phyloP scores from a whole-genome alignment of 1,284 basidiomycete species.

The Ganoderma sinense region DNA sequence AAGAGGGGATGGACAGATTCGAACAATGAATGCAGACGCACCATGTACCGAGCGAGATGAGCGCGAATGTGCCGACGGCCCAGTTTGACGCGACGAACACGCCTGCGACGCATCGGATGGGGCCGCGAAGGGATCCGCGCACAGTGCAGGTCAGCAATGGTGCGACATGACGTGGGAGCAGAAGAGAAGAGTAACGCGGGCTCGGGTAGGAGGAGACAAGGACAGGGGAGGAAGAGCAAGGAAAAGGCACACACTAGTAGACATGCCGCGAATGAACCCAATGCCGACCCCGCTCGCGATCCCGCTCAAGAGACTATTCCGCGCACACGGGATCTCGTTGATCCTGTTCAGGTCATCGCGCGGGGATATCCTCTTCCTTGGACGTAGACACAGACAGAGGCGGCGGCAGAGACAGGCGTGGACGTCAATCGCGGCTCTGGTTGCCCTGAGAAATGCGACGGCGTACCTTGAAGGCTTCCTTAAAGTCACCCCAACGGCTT shows the following conservation, averaged over 20 bases:
- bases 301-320: conserved; percentile 58
- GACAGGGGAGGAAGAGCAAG: not conserved
- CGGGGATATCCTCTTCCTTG: conserved; percentile 56
- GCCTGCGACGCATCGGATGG: conserved; percentile 38
- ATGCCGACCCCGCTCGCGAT: conserved; percentile 62
- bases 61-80: conserved; percentile 62
- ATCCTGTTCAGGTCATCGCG: conserved; percentile 54
- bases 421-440: conserved; percentile 22
- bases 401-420: not conserved
- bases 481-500: conserved; percentile 49
- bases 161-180: not conserved
- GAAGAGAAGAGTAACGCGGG: not conserved
- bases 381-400: conserved; percentile 15
- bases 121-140: not conserved
- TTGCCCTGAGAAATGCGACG: conserved; percentile 23
- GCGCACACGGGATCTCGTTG: conserved; percentile 68
- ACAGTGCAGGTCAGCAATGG: not conserved
- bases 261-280: conserved; percentile 63
- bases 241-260: conserved; percentile 50
- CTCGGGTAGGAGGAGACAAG: not conserved
- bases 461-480: conserved; percentile 53
- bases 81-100: conserved; percentile 58
- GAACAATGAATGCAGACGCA: conserved; percentile 27
- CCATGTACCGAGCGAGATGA: conserved; percentile 58
- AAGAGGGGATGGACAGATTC: not conserved